phyloP scores from a whole-genome alignment of 2,329 filamentous ascomycete genomes.

The Colletotrichum acutatum region DNA sequence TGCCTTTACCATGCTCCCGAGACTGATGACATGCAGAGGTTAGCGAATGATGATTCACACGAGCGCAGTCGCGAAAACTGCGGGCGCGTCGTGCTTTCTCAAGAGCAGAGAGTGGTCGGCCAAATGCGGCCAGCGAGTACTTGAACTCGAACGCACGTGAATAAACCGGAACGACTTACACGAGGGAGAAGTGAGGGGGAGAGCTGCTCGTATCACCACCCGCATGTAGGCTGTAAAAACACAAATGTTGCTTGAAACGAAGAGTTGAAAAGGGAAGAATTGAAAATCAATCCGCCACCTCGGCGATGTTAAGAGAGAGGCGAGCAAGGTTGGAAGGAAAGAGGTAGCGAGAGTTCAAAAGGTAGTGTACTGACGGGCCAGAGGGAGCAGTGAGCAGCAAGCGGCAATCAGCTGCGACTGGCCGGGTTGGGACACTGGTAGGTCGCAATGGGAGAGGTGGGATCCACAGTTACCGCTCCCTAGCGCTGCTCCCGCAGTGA shows the following conservation, averaged over 20 bases:
- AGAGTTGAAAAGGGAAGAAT: not conserved
- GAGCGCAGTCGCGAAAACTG: not conserved
- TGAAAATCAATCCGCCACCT: slow-evolving; percentile 23
- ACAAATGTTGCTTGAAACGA: not conserved
- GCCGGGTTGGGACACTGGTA: slow-evolving; percentile 16
- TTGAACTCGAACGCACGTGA: not conserved
- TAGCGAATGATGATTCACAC: not conserved
- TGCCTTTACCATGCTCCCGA: slow-evolving; percentile 19
- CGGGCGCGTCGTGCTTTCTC: not conserved
- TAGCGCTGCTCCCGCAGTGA: slow-evolving; percentile 14
- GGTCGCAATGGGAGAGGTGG: not conserved
- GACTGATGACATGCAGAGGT: not conserved
- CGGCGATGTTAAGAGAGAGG: not conserved
- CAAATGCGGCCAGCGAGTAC: slow-evolving; percentile 8
- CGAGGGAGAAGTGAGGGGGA: not conserved
- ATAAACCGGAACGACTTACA: slow-evolving; percentile 27
- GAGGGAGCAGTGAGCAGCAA: slow-evolving; percentile 27
- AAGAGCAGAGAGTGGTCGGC: not conserved
- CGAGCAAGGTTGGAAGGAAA: not conserved
- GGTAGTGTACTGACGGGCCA: slow-evolving; percentile 6
- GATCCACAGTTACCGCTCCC: slow-evolving; percentile 25
- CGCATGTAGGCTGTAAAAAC: slow-evolving; percentile 7
- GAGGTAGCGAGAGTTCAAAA: slow-evolving; percentile 2
- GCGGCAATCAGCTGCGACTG: slow-evolving; percentile 28
- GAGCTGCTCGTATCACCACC: not conserved